Base-by-base conservation (phyloP, 495 filamentous ascomycete genomes). In the Viridothelium virens region DNA sequence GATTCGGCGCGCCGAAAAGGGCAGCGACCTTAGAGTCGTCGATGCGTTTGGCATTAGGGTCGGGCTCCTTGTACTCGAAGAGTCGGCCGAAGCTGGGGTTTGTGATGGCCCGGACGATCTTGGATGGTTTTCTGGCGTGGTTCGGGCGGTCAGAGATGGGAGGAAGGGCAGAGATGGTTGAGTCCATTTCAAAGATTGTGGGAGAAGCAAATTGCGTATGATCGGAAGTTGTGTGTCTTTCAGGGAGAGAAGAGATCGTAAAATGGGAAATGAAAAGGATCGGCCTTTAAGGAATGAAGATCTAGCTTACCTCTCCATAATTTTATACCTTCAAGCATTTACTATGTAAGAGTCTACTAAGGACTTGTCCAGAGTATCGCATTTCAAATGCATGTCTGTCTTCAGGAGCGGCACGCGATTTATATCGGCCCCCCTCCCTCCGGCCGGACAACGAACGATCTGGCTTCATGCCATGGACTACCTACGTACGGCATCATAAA, bases 41-140 rank as follows among this genome's bases (percentile, higher is more conserved):
- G 64, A 56, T 59, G 31, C 53, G 53, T 36, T 59, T 59, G 14
- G 53, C 31, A 18, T 59, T 59, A 31, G 53, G 53, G 31, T 59
- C 53, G 25, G 53, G 53, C 53, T 59, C 53, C 18, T 59, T 59
- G 53, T 59, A 59, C 18, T 59, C 53, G 53, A 59, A 59, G 53
- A 61, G 47, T 5, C 64, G 47, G 38, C 38, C 64, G 64, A 66
- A 62, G 53, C 31, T 37, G 3, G 64, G 64, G 37, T 66, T 66
- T 4, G 64, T 61, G 53, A 66, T 66, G 18, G 64, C 64, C 16
- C 53, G 47, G 37, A 61, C 64, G 53, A 66, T 41, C 31, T 59
- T 59, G 25, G 53, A 59, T 7, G 53, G 53, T 59, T 59, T 59
- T 36, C 53, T 59, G 53, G 3, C 31, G 14, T 59, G 53, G 9